Conservation (phyloP, 148 eudicot genomes). For the Camellia granthamiana region DNA sequence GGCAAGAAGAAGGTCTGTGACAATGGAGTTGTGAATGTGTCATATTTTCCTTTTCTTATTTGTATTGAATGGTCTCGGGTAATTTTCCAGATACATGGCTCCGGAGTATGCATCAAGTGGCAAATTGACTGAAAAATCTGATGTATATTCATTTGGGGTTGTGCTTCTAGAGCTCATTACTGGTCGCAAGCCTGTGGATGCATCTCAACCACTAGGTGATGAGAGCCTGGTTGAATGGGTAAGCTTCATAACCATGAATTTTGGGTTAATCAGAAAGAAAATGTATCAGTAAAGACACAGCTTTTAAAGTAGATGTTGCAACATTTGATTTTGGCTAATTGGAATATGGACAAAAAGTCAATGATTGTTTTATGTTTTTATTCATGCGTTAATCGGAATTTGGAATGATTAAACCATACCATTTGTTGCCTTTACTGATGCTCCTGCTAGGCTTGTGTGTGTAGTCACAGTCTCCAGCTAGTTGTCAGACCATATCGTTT, state of each 20-base stretch:
- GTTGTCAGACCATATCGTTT: neutral
- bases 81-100: slow-evolving; percentile 77
- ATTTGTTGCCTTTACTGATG: neutral
- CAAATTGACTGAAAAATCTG: slow-evolving; percentile 91
- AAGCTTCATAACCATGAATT: slow-evolving; percentile 24
- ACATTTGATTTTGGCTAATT: neutral
- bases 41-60: neutral
- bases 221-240: slow-evolving; percentile 99
- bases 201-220: slow-evolving; percentile 76
- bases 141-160: slow-evolving; percentile 92
- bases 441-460: neutral
- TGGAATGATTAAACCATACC: neutral
- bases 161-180: slow-evolving; percentile 91
- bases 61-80: slow-evolving; percentile 11
- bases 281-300: slow-evolving; percentile 4
- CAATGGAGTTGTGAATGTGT: neutral
- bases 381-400: neutral
- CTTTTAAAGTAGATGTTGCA: neutral
- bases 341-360: neutral
- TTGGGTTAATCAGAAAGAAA: neutral
- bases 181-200: slow-evolving; percentile 91
- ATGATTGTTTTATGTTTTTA: neutral
- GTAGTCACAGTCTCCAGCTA: neutral
- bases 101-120: slow-evolving; percentile 98
- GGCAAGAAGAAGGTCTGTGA: neutral